Percentiles rank a stretch among this genome's conserved stretches.
Conservation (phyloP, 2,329 filamentous ascomycete species). For the Talaromyces sp. region DNA sequence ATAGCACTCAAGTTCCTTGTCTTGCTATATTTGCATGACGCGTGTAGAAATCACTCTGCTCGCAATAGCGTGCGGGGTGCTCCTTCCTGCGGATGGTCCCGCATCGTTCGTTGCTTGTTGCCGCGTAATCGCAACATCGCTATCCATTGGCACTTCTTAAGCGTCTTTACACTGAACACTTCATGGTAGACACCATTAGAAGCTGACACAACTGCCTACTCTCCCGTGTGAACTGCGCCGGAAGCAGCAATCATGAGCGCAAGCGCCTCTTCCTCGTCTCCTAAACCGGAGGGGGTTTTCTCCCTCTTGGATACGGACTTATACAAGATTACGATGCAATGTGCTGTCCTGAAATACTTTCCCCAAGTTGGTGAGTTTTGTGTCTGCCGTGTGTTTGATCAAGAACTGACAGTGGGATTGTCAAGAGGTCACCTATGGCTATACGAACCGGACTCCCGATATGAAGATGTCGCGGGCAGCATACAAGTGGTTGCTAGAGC, state of each 20-base stretch:
- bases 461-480: slow-evolving; percentile 83
- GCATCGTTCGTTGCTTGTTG: not conserved
- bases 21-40: not conserved
- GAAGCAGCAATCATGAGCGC: slow-evolving; percentile 21
- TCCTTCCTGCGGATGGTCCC: not conserved
- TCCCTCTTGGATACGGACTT: slow-evolving; percentile 80
- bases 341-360: slow-evolving; percentile 89
- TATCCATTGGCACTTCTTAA: not conserved
- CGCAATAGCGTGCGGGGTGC: not conserved
- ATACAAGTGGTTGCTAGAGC: slow-evolving; percentile 77
- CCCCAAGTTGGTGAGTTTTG: slow-evolving; percentile 53
- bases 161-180: not conserved
- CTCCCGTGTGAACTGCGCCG: not conserved
- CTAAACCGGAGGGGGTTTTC: slow-evolving; percentile 63
- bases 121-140: not conserved
- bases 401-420: slow-evolving; percentile 7
- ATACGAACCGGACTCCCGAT: slow-evolving; percentile 90
- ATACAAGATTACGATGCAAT: slow-evolving; percentile 99
- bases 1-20: not conserved
- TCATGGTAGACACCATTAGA: not conserved
- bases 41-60: not conserved
- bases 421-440: slow-evolving; percentile 76
- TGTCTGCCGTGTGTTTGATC: not conserved
- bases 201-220: not conserved
- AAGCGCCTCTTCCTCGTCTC: slow-evolving; percentile 19